A percentile compares a stretch with the other conserved stretches of the same genome.
Evolutionary conservation across 768 basidiomycete genomes (phyloP).

Genomic region (Termitomyces sp.): DNA sequence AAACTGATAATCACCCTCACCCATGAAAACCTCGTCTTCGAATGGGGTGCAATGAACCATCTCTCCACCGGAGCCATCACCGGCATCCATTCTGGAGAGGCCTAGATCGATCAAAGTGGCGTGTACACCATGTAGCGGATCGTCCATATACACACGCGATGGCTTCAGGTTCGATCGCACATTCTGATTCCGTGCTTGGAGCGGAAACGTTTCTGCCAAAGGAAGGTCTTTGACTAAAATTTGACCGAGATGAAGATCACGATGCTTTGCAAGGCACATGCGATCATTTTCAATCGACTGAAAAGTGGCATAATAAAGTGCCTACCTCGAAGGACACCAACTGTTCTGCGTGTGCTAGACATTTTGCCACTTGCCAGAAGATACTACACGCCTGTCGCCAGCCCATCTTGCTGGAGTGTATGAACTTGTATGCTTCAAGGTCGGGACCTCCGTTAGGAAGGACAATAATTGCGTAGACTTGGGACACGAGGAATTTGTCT

Average conservation of each 20-base stretch:
- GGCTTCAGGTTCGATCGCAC: constrained; percentile 17
- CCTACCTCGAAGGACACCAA: constrained; percentile 83
- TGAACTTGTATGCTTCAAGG: constrained; percentile 79
- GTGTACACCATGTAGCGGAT: constrained; percentile 56
- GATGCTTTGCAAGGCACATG: constrained; percentile 55
- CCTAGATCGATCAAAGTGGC: constrained; percentile 94
- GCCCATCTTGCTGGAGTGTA: constrained; percentile 43
- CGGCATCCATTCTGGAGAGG: constrained; percentile 75
- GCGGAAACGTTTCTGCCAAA: constrained; percentile 16
- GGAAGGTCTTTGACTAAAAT: constrained; percentile 69
- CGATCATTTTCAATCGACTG: not conserved
- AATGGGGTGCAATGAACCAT: constrained; percentile 72
- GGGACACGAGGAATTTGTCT: constrained; percentile 74
- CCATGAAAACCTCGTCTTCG: constrained; percentile 88
- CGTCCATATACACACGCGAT: constrained; percentile 53
- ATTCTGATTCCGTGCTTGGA: constrained; percentile 31
- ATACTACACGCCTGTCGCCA: constrained; percentile 88
- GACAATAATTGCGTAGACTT: constrained; percentile 86
- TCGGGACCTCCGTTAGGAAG: constrained; percentile 89
- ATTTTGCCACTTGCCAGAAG: constrained; percentile 84
- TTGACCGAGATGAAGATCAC: constrained; percentile 98
- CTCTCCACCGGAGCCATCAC: constrained; percentile 37
- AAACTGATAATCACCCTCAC: constrained; percentile 92
- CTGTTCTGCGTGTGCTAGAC: constrained; percentile 76
- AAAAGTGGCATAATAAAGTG: not conserved